These are phyloP conservation scores for Phialocephala sp. DNA, from an alignment of 2,329 filamentous ascomycete species.

Conservation along the genomic window DNA sequence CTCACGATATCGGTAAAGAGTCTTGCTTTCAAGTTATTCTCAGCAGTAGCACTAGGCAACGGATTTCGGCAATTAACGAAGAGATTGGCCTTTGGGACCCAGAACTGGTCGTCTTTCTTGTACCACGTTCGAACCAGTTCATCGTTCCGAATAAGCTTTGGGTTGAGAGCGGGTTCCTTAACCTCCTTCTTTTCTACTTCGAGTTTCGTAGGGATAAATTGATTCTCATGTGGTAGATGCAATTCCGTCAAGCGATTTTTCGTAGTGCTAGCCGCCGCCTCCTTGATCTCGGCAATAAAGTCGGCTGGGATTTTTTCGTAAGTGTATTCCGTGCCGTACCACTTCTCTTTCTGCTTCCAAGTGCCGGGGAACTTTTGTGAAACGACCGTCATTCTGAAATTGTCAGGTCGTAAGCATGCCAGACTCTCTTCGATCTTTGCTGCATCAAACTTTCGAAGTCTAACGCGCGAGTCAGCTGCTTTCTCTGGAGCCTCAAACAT, in stretches of 20 bases:
- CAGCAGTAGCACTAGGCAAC: constrained; percentile 77
- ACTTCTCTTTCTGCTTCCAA: constrained; percentile 90
- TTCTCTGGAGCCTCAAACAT: background rate
- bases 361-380: constrained; percentile 83
- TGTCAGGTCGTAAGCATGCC: constrained; percentile 79
- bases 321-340: constrained; percentile 96
- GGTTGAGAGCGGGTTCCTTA: constrained; percentile 73
- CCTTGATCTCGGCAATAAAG: constrained; percentile 72
- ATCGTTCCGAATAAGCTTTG: constrained; percentile 86
- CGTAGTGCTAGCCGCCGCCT: constrained; percentile 63
- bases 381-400: constrained; percentile 83
- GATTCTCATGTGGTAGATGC: constrained; percentile 89
- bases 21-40: constrained; percentile 76
- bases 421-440: constrained; percentile 77
- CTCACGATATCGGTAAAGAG: constrained; percentile 86
- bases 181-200: constrained; percentile 95
- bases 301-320: constrained; percentile 78
- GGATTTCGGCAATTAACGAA: constrained; percentile 82
- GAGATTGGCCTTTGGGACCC: constrained; percentile 93
- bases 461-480: constrained; percentile 31
- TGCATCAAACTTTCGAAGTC: constrained; percentile 78
- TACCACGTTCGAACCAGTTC: constrained; percentile 84
- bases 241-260: constrained; percentile 70
- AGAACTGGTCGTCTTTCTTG: constrained; percentile 98
- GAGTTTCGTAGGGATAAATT: constrained; percentile 91